Evolutionary conservation across 805 yeast genomes (phyloP).

Genomic region (Candida pseudoglaebosa): DNA sequence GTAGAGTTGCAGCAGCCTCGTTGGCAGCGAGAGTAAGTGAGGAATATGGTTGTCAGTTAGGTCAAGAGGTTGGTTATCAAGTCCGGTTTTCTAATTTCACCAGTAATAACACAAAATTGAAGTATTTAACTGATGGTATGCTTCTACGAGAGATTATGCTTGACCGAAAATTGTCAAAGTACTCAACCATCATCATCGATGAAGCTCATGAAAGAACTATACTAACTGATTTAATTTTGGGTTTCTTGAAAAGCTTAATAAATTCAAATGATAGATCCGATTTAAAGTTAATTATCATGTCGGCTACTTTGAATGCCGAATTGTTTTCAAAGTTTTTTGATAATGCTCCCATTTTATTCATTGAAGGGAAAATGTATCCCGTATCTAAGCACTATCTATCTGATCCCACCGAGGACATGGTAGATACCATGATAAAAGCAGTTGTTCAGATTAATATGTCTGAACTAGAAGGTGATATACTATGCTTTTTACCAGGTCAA

Average conservation of each 20-base stretch:
- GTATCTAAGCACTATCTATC: conserved; percentile 69
- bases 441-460: conserved; percentile 74
- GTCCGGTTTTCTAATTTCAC: conserved; percentile 84
- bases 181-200: conserved; percentile 78
- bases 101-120: conserved; percentile 57
- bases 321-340: conserved; percentile 74
- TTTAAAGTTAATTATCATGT: conserved; percentile 79
- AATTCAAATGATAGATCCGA: conserved; percentile 45
- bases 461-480: conserved; percentile 85
- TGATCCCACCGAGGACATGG: conserved; percentile 72
- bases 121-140: conserved; percentile 97
- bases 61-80: conserved; percentile 85
- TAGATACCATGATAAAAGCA: conserved; percentile 71
- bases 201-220: conserved; percentile 98
- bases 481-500: conserved; percentile 93
- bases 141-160: conserved; percentile 84
- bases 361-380: conserved; percentile 86
- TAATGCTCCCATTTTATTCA: conserved; percentile 75
- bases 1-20: conserved; percentile 96
- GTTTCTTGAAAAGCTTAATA: conserved; percentile 73
- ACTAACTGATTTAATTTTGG: conserved; percentile 83
- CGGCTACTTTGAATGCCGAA: conserved; percentile 94
- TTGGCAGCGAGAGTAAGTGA: conserved; percentile 90
- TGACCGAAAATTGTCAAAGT: conserved; percentile 57
- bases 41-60: conserved; percentile 74